phyloP scores from a whole-genome alignment of 495 filamentous ascomycete species.

The Platismatia glauca region DNA sequence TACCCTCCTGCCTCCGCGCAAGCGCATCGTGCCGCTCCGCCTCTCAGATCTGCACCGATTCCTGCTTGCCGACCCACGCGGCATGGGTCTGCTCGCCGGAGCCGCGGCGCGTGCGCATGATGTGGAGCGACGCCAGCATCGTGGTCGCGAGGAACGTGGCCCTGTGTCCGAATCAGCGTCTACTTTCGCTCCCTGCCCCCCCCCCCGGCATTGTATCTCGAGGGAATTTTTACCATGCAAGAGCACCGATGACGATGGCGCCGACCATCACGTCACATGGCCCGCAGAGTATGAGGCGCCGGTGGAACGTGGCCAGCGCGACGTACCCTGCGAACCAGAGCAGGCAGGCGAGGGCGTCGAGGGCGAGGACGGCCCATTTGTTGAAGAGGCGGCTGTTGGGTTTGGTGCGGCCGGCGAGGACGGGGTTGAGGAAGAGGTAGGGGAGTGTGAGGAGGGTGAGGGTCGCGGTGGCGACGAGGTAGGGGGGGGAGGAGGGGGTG shows the following conservation, averaged over 20 bases:
- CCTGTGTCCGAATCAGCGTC: slow-evolving; percentile 28
- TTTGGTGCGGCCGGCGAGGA: slow-evolving; percentile 52
- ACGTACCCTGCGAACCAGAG: slow-evolving; percentile 86
- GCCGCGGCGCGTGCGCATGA: slow-evolving; percentile 25
- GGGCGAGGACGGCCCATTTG: slow-evolving; percentile 43
- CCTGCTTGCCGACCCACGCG: slow-evolving; percentile 6
- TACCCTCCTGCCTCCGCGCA: not conserved
- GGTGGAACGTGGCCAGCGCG: slow-evolving; percentile 55
- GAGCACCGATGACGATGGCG: slow-evolving; percentile 44
- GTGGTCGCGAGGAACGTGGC: slow-evolving; percentile 43
- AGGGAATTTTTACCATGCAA: slow-evolving; percentile 43
- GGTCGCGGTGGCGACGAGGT: slow-evolving; percentile 64
- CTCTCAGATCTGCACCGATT: not conserved
- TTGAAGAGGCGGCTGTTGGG: slow-evolving; percentile 26
- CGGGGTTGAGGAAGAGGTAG: slow-evolving; percentile 57
- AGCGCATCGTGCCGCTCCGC: not conserved
- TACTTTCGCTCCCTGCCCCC: too few species aligned
- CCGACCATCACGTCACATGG: slow-evolving; percentile 44
- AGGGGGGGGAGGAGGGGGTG: slow-evolving; percentile 48
- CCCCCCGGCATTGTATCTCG: not conserved
- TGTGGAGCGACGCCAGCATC: slow-evolving; percentile 32
- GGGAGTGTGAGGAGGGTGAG: slow-evolving; percentile 62
- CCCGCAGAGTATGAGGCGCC: slow-evolving; percentile 33
- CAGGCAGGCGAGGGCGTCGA: slow-evolving; percentile 65
- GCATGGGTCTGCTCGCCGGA: slow-evolving; percentile 6